Base-by-base conservation (phyloP, 1,284 basidiomycete genomes). In the Cerioporus squamosus region DNA sequence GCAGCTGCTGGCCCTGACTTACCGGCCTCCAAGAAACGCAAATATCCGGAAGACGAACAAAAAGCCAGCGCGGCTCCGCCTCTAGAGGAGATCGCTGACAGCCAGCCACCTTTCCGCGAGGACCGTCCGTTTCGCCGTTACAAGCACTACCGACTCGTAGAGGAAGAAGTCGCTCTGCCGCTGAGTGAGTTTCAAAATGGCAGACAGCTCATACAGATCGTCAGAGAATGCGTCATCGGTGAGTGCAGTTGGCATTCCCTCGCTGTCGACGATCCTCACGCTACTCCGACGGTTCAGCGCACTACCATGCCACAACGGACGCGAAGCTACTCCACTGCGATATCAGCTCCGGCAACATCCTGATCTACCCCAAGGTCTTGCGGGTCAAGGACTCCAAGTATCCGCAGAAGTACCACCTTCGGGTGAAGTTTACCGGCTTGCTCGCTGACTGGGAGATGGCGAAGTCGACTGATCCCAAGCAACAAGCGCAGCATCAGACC, bases 161-260 rank as follows among this genome's bases (percentile, higher is more conserved):
- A 51, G 12, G 39, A 68, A 54, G 40, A 68, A 46, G 52, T 68
- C 46, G 24, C 60, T 55, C 33, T 65, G 60, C 54, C 61, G 43
- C 44, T 66, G 15, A 33, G 2, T 17, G n/a, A 55, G 12, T 55
- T 60, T 24, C 1, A 18, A 6, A 3, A 22, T 15, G 48, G 44
- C 0, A 9, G 6, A 3, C 49, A 55, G 18, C 49, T 60, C 10
- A n/a, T 55, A 1, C 9, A 43, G 5, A n/a, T 55, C 4, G n/a
- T 63, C 12, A 20, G 29, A 5, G 61, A 60, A 17, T 54, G 51
- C 39, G 9, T 57, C 17, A 5, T 15, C 6, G 61, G 61, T 63
- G 9, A 29, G 5, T 29, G 26, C n/a, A 29, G 9, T 6, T 1
- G 73, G 72, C 3, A 74, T 29, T 29, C 26, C 26, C 6, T 9